Evolutionary conservation across 2,329 filamentous ascomycete genomes (phyloP).

Genomic region (Amesomyces nigricolor): DNA sequence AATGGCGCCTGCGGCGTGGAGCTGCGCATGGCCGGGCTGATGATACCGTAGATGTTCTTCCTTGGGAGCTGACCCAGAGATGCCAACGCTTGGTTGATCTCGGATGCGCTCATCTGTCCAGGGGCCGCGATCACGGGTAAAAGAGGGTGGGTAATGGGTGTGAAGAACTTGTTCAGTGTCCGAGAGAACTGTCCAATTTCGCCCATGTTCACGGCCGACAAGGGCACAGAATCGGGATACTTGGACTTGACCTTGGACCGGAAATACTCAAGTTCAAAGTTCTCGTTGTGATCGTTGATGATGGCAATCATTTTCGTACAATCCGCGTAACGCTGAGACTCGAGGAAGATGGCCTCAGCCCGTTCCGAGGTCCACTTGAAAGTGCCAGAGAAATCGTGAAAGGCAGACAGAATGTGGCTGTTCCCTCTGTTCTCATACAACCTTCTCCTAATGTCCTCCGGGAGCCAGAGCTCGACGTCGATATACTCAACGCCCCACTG

Average conservation of each 20-base stretch:
- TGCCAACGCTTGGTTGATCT: slow-evolving; percentile 75
- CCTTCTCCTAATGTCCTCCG: slow-evolving; percentile 63
- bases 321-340: slow-evolving; percentile 69
- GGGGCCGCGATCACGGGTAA: slow-evolving; percentile 80
- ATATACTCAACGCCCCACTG: slow-evolving; percentile 90
- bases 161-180: slow-evolving; percentile 79
- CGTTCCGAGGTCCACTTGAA: slow-evolving; percentile 77
- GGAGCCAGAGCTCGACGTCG: slow-evolving; percentile 83
- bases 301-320: slow-evolving; percentile 90
- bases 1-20: slow-evolving; percentile 72
- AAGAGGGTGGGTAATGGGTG: slow-evolving; percentile 79
- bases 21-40: slow-evolving; percentile 57
- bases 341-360: slow-evolving; percentile 65
- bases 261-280: slow-evolving; percentile 88
- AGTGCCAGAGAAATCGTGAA: slow-evolving; percentile 78
- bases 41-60: slow-evolving; percentile 75
- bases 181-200: slow-evolving; percentile 79
- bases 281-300: slow-evolving; percentile 74
- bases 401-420: slow-evolving; percentile 85
- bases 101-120: slow-evolving; percentile 76
- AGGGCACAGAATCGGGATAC: slow-evolving; percentile 62
- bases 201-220: slow-evolving; percentile 85
- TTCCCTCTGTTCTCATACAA: slow-evolving; percentile 67
- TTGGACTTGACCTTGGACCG: slow-evolving; percentile 67
- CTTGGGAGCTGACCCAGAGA: slow-evolving; percentile 76